Conservation (phyloP, 129 eudicot species). For the Gnaphalium uliginosum region DNA sequence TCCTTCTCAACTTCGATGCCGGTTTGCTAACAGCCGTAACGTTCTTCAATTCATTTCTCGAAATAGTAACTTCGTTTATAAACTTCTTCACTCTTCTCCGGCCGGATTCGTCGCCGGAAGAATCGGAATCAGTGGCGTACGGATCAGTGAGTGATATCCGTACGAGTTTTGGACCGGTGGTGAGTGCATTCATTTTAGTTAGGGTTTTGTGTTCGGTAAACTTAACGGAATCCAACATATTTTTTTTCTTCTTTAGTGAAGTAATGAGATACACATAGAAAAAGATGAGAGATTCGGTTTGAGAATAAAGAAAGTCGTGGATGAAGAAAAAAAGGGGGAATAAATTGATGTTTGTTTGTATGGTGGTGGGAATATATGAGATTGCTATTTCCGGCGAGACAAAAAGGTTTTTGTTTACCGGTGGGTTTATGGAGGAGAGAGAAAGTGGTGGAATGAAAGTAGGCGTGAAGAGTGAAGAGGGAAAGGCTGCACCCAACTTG, state of each 20-base stretch:
- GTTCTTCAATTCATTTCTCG: conserved; percentile 2
- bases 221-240: conserved; percentile 42
- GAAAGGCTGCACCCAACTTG: conserved; percentile 37
- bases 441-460: not conserved
- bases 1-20: conserved; percentile 8
- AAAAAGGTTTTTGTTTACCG: not conserved
- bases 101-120: conserved; percentile 57
- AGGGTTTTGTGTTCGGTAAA: conserved; percentile 59
- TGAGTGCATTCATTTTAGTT: conserved; percentile 29
- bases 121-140: conserved; percentile 91
- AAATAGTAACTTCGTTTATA: conserved; percentile 59
- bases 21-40: conserved; percentile 1
- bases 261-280: conserved; percentile 40
- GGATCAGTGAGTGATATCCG: conserved; percentile 79
- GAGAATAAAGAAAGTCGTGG: conserved; percentile 26
- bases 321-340: conserved; percentile 16
- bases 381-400: conserved; percentile 27
- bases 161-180: conserved; percentile 38
- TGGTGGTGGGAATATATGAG: conserved; percentile 9
- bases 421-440: not conserved
- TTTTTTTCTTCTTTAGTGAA: conserved; percentile 1
- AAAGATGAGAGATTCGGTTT: conserved; percentile 43
- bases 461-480: conserved; percentile 34
- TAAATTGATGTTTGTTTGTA: not conserved
- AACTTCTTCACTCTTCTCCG: conserved; percentile 58